These are phyloP conservation scores for Schizosaccharomyces octosporus DNA, from an alignment of 805 yeast genomes.

Conservation along the genomic window DNA sequence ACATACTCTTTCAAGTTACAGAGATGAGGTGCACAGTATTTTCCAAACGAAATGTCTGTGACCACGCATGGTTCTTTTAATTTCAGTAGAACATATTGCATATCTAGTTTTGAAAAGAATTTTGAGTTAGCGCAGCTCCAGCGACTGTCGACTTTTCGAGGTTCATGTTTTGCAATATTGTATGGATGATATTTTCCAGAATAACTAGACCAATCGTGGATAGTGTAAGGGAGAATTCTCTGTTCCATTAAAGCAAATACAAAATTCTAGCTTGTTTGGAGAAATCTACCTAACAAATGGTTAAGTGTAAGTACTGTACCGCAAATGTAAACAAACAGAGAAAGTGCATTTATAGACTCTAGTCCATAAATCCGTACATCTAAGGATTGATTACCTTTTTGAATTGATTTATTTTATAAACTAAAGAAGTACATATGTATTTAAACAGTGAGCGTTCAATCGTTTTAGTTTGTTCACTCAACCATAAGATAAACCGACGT, in stretches of 20 bases:
- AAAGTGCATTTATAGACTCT: background rate
- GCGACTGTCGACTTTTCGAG: background rate
- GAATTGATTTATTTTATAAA: background rate
- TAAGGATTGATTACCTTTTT: background rate
- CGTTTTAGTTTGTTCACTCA: too few relatives aligned
- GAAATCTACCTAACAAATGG: background rate
- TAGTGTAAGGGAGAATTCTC: background rate
- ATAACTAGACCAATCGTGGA: background rate
- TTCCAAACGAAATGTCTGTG: background rate
- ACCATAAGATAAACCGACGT: too few relatives aligned
- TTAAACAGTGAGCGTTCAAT: too few relatives aligned
- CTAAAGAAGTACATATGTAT: background rate
- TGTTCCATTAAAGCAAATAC: background rate
- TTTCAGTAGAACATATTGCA: background rate
- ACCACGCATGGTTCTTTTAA: background rate
- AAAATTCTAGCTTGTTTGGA: background rate
- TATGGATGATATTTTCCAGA: background rate
- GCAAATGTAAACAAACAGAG: background rate
- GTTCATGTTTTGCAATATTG: background rate
- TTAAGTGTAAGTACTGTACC: background rate
- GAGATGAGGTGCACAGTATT: background rate
- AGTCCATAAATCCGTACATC: too few relatives aligned
- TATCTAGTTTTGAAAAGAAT: background rate
- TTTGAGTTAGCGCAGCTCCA: background rate
- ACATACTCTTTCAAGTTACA: background rate